A percentile compares a stretch with the other conserved stretches of the same genome.
Conservation (phyloP, 2,329 filamentous ascomycete species). For the Aaosphaeria arxii region DNA sequence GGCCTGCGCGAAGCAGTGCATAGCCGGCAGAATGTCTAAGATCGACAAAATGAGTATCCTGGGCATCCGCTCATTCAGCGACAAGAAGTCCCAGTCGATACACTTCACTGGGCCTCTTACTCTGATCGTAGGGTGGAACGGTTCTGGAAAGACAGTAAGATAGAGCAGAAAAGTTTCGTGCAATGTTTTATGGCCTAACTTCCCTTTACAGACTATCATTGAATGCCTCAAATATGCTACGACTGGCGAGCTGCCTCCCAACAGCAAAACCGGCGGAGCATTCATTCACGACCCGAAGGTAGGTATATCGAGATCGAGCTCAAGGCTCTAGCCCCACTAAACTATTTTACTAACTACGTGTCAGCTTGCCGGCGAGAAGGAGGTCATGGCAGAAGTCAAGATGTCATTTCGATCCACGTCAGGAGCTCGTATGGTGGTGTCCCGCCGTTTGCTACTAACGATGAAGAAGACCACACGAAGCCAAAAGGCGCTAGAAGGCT, state of each 20-base stretch:
- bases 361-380: conserved; percentile 76
- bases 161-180: conserved; percentile 2
- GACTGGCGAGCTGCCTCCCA: conserved; percentile 87
- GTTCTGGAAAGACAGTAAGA: conserved; percentile 83
- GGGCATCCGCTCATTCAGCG: conserved; percentile 66
- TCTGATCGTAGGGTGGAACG: conserved; percentile 95
- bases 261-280: conserved; percentile 79
- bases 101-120: conserved; percentile 88
- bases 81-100: conserved; percentile 71
- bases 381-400: conserved; percentile 88
- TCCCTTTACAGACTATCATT: conserved; percentile 70
- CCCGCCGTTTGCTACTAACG: conserved; percentile 78
- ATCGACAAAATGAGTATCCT: too few species aligned
- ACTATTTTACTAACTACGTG: conserved; percentile 2
- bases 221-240: conserved; percentile 98
- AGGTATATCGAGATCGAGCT: conserved; percentile 6
- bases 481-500: conserved; percentile 82
- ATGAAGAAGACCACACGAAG: conserved; percentile 76
- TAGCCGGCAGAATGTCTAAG: too few species aligned
- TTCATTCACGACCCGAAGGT: conserved; percentile 98
- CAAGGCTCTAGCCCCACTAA: too few species aligned
- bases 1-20: too few species aligned
- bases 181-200: not conserved
- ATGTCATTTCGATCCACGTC: conserved; percentile 79
- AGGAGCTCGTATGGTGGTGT: conserved; percentile 76